These are phyloP conservation scores for Echinochloa phyllopogon DNA, from an alignment of 176 grass and related monocot genomes.

Conservation along the genomic window DNA sequence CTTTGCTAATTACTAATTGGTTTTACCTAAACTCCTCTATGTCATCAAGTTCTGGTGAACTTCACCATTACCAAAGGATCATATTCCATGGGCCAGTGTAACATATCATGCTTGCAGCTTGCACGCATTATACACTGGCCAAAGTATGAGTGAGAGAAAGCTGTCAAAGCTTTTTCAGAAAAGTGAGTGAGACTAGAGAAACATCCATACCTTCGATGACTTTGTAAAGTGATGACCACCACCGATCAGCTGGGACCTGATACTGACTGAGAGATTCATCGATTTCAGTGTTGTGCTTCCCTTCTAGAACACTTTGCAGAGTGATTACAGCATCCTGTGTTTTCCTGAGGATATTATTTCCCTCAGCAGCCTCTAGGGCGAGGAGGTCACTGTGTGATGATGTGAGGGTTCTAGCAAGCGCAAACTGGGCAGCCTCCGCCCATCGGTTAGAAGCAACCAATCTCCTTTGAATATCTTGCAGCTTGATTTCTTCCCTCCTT, in stretches of 20 bases:
- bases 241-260: constrained; percentile 73
- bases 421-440: constrained; percentile 85
- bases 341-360: constrained; percentile 80
- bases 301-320: constrained; percentile 87
- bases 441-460: constrained; percentile 91
- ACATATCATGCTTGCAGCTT: constrained; percentile 11
- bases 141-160: constrained; percentile 7
- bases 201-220: constrained; percentile 78
- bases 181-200: background rate
- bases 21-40: background rate
- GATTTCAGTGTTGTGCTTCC: constrained; percentile 82
- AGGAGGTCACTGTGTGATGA: constrained; percentile 91
- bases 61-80: background rate
- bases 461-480: constrained; percentile 77
- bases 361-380: constrained; percentile 63
- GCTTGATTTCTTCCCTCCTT: constrained; percentile 66
- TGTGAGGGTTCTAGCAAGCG: constrained; percentile 72
- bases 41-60: background rate
- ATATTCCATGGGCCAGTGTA: background rate
- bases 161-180: background rate
- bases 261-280: constrained; percentile 72
- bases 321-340: constrained; percentile 95
- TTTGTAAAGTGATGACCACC: constrained; percentile 99
- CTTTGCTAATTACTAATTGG: background rate
- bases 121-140: background rate